Evolutionary conservation across 2,329 filamentous ascomycete genomes (phyloP).

Genomic region (Verticillium nubilum): DNA sequence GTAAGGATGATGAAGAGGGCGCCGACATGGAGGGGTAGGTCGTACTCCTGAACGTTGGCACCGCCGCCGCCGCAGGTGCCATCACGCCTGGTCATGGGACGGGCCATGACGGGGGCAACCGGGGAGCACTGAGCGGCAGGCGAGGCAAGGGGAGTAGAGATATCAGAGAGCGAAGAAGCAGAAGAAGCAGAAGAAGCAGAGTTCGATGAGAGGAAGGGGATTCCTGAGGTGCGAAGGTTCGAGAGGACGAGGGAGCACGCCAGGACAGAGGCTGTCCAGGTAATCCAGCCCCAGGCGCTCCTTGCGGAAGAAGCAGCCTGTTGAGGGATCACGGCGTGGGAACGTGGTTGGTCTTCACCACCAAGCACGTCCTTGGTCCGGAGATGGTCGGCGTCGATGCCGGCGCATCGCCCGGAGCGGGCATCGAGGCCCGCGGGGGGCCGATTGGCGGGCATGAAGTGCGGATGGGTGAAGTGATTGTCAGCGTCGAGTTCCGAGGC

Average conservation of each 20-base stretch:
- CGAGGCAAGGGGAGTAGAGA: background rate
- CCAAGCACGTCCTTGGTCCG: constrained; percentile 19
- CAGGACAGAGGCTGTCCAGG: constrained; percentile 37
- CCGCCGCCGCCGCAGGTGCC: constrained; percentile 20
- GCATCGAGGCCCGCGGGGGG: constrained; percentile 3
- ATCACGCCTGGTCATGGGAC: constrained; percentile 3
- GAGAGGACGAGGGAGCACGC: constrained; percentile 25
- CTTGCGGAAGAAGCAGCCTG: constrained; percentile 19
- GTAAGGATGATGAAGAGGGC: constrained; percentile 46
- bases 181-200: background rate
- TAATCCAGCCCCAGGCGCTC: constrained; percentile 31
- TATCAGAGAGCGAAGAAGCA: background rate
- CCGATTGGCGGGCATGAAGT: constrained; percentile 7
- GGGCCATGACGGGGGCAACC: constrained; percentile 2
- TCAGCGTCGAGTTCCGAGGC: background rate
- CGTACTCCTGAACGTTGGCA: constrained; percentile 36
- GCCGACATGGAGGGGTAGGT: constrained; percentile 51
- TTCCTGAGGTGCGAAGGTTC: constrained; percentile 9
- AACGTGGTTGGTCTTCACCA: constrained; percentile 34
- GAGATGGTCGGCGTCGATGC: constrained; percentile 6
- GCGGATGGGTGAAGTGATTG: constrained; percentile 10
- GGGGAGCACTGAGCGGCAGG: background rate
- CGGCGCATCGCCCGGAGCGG: background rate
- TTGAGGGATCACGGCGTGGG: constrained; percentile 21
- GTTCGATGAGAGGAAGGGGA: background rate